Evolutionary conservation across 371 early-diverging fungal genomes (phyloP), one percentile per base, ranked within the genome.

Genomic region (Haplosporangium sp.): DNA sequence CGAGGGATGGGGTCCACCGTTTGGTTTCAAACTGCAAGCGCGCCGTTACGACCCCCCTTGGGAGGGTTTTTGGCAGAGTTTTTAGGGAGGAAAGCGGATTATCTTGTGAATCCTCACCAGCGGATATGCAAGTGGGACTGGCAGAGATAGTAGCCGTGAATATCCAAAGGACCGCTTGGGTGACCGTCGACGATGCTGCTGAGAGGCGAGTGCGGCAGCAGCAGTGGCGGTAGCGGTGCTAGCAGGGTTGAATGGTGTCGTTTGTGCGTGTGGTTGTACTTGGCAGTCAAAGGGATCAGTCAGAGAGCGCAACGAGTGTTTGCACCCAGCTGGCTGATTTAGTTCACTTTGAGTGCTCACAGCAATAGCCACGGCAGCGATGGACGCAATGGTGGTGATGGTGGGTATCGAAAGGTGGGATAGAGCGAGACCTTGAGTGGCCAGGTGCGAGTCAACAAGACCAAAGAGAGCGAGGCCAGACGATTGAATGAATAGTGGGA

Each of bases 1-100:
- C 61, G 65, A 50, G 56, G 72, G 61, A 71, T 55, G 51, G 72
- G 72, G 61, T 56, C 18, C 21, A n/a, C 51, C 36, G 43, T 66
- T 59, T 71, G 55, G 64, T 61, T 66, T 23, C 43, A 65, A 66
- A 65, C 59, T 64, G 62, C 46, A 40, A 56, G 61, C 52, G 45
- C 55, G 43, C 59, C 55, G 36, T 16, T n/a, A 50, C 55, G 62
- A 52, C 65, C 66, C 43, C 55, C 55, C 55, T 29, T 29, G 29
- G 4, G 29, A 65, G 38, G 47, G 61, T 36, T 58, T n/a, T 37
- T 18, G 65, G n/a, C n/a, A 16, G 29, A 29, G 29, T 1, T 29
- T n/a, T 53, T 14, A 13, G 50, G 41, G 16, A 10, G 29, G 13
- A 18, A 57, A 14, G 12, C 20, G 29, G 38, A 29, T 59, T 11